Base-by-base conservation (phyloP, 140 eudicot genomes). In the Oenanthe javanica region DNA sequence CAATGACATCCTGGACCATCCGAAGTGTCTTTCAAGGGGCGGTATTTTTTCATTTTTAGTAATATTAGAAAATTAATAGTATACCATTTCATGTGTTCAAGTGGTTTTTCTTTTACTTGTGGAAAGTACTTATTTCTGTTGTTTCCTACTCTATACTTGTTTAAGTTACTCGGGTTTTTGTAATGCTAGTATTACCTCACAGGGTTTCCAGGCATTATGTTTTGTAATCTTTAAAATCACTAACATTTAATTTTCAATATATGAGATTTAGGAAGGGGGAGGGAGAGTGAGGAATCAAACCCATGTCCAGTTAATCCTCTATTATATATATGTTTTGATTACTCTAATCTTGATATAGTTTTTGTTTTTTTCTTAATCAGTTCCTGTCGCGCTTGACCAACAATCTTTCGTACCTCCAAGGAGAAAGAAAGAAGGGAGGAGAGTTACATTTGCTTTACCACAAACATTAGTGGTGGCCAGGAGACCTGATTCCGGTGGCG, bases 401-500 rank as follows among this genome's bases (percentile, higher is more conserved):
- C 79, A 84, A 79, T 54, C 84, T 52, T 54, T 81, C 54, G 81
- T 85, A 80, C 79, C 89, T 48, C 50, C 74, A 36, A 80, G 80
- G 79, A 83, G 72, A 21, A 85, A 86, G 72, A 87, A 83, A 78
- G 91, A 89, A 66, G 93, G 85, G 31, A 74, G 85, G 70, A 83
- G 80, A 79, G 84, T 73, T 31, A 11, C 76, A 27, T 79, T 55
- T 23, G 77, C 83, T 52, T 54, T 80, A 49, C 81, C 88, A 71
- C 86, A 84, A 48, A 79, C 96, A 31, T 73, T 87, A 76, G 85
- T 82, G 77, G 86, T 86, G 78, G 97, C 97, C 47, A 92, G 86
- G 77, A 84, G 99, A 46, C 99, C 99, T 14, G 99, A 95, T 75
- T 83, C 86, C 64, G 99, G 99, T 52, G 99, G 99, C 23, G 69